These are phyloP conservation scores for Thelonectria discophora DNA, from an alignment of 2,329 filamentous ascomycete species.

Conservation along the genomic window DNA sequence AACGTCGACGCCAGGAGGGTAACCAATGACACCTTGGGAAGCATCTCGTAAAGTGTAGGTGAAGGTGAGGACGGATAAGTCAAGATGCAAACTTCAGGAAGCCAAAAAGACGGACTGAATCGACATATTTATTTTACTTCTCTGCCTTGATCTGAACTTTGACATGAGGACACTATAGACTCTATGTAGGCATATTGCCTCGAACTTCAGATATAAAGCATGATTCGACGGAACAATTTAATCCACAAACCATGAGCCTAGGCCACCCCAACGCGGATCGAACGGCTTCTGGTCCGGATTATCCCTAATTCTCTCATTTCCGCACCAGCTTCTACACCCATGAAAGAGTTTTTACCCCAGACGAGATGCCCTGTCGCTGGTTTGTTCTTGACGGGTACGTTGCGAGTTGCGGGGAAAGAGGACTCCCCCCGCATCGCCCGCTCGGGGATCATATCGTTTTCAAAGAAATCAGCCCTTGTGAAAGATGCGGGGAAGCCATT, in stretches of 20 bases:
- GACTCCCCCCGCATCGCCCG: not conserved
- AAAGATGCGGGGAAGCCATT: not conserved
- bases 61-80: not conserved
- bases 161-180: not conserved
- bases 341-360: not conserved
- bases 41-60: not conserved
- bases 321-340: not conserved
- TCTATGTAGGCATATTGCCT: not conserved
- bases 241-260: not conserved
- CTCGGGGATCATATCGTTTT: not conserved
- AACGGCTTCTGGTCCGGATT: not conserved
- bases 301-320: not conserved
- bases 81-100: not conserved
- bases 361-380: not conserved
- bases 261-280: not conserved
- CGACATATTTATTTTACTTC: not conserved
- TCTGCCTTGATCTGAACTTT: too few relatives aligned
- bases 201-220: not conserved
- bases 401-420: not conserved
- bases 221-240: not conserved
- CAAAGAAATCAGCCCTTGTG: not conserved
- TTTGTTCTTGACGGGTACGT: not conserved
- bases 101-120: too few relatives aligned
- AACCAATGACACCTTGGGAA: not conserved
- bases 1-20: slow-evolving; percentile 4